Conservation (phyloP, 805 yeast genomes). For the Candida coleopterorum region DNA sequence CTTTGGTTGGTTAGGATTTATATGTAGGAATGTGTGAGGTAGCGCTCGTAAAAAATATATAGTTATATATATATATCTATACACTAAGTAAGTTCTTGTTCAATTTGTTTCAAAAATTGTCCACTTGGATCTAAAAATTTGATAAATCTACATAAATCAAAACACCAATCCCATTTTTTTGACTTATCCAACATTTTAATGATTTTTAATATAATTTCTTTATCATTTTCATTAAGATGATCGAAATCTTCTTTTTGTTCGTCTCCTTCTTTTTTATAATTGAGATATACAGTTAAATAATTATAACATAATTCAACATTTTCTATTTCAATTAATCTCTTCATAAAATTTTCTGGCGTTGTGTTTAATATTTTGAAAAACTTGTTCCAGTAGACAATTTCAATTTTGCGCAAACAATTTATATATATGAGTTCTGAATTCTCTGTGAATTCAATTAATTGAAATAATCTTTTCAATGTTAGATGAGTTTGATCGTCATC, state of each 20-base stretch:
- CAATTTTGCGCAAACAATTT: slow-evolving; percentile 57
- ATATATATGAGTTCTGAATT: slow-evolving; percentile 35
- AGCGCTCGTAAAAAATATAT: no score
- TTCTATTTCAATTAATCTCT: slow-evolving; percentile 32
- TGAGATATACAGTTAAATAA: slow-evolving; percentile 48
- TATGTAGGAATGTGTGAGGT: no score
- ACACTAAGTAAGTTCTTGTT: slow-evolving; percentile 4
- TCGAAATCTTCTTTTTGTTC: slow-evolving; percentile 11
- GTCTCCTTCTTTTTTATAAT: slow-evolving; percentile 40
- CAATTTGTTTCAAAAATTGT: slow-evolving; percentile 18
- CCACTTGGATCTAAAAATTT: slow-evolving; percentile 46
- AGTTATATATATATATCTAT: background rate
- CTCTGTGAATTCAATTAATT: slow-evolving; percentile 15
- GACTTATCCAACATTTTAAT: slow-evolving; percentile 37
- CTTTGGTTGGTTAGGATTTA: slow-evolving; percentile 9
- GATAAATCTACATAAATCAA: slow-evolving; percentile 50
- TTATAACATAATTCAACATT: slow-evolving; percentile 49
- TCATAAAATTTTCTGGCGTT: slow-evolving; percentile 44
- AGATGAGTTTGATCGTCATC: slow-evolving; percentile 15
- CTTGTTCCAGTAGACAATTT: slow-evolving; percentile 48
- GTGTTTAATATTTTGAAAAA: slow-evolving; percentile 39
- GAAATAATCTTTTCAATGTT: slow-evolving; percentile 14
- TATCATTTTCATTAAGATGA: slow-evolving; percentile 29
- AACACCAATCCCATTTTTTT: slow-evolving; percentile 49
- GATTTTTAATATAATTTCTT: slow-evolving; percentile 37